Evolutionary conservation across 2,329 filamentous ascomycete genomes (phyloP), one percentile per base, ranked within the genome.

Genomic region (Ilyonectria sp.): DNA sequence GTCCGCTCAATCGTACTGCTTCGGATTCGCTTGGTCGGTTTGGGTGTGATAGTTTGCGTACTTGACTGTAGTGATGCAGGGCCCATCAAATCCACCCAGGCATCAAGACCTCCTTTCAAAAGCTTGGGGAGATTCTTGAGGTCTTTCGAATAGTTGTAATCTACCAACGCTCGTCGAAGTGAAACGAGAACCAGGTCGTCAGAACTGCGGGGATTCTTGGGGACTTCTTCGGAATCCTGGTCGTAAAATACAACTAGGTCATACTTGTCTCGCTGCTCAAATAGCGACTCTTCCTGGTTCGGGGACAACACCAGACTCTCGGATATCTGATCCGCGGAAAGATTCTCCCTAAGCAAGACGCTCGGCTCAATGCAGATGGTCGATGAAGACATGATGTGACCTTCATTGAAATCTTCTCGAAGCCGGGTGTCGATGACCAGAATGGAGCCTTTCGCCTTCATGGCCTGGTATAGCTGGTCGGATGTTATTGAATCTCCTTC

Each of bases 201-300:
- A 73, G 79, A 72, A 59, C 79, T 80, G 26, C 72, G 78, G 60
- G 71, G 78, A 69, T 74, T 74, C 63, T 70, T 65, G 66, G 71
- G 69, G 21, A 97, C 74, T 70, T 84, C 71, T 80, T 87, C 65
- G 76, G 93, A 85, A 78, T 86, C 69, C 71, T 95, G 88, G 79
- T 99, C 94, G 78, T 98, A 97, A 75, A 97, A 96, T 0, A 99
- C 93, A 11, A 99, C 88, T 47, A 98, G 82, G 72, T 98, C 94
- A 74, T 93, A 97, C 63, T 92, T 86, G 70, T 95, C 87, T 15
- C 92, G 88, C 63, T 89, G 84, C 47, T 89, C 90, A 74, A 97
- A 97, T 35, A 94, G 84, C 2, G 86, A 82, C 72, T 93, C 91
- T 78, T 99, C 96, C n/a, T 86, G 81, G n/a, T 90, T 84, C 0